Base-by-base conservation (phyloP, 2,329 filamentous ascomycete genomes). In the Mariannaea sp. region DNA sequence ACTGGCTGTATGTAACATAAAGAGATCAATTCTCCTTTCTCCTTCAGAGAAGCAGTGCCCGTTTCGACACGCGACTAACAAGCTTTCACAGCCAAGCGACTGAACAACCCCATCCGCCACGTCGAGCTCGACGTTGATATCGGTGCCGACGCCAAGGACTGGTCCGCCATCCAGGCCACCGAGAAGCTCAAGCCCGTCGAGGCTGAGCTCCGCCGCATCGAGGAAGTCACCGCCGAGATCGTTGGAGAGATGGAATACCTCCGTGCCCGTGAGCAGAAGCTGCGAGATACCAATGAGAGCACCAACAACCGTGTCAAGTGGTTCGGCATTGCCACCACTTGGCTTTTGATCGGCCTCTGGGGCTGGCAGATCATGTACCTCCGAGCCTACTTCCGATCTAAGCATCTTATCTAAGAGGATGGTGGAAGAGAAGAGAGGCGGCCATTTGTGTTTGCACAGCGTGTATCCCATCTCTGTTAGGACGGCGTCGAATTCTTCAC, bases 171-270 rank as follows among this genome's bases (percentile, higher is more conserved):
- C 71, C 92, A 97, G 77, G 91, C 91, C 53, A 89, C 87, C 59
- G 94, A 99, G 84, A 97, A 97, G 82, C 86, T 99, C 66, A 96
- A 96, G 83, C 94, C 94, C 41, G 85, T 97, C 66, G 94, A 99
- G 78, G 92, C 90, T 14, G 94, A 97, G 73, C 84, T 99, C 69
- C 87, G 92, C 68, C 86, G 92, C 64, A 89, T 97, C 69, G 92
- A 96, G 73, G 94, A 97, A 77, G 82, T 93, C 70, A 89, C 96
- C 32, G 81, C 80, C 61, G 93, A 97, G 77, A 86, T 97, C 60
- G 93, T 97, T 42, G 75, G 75, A 59, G 93, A 97, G 81, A 96
- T 99, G 93, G 93, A 97, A 61, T 99, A 97, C 77, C 84, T 99
- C 66, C 85, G 94, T 62, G 68, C 75, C 32, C 85, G 94, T 66